Conservation (phyloP, 176 grass and related monocot species). For the Zoysia japonica region DNA sequence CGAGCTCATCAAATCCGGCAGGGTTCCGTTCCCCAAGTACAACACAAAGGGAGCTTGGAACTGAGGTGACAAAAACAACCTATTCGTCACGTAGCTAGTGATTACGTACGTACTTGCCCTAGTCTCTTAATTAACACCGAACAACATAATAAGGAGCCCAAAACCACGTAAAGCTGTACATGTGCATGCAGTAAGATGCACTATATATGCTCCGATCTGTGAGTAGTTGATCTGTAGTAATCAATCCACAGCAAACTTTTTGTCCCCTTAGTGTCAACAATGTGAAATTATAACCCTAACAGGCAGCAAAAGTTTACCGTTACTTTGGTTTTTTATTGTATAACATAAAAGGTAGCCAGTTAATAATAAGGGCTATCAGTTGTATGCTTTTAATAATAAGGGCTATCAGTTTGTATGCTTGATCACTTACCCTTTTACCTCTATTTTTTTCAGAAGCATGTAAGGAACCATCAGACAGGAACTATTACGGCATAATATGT, state of each 20-base stretch:
- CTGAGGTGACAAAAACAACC: slow-evolving; percentile 31
- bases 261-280: too few relatives aligned
- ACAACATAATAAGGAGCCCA: not conserved
- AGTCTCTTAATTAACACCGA: not conserved
- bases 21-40: slow-evolving; percentile 70
- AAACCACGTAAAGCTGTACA: not conserved
- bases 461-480: slow-evolving; percentile 22
- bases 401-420: not conserved
- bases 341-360: not conserved
- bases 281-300: too few relatives aligned
- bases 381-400: not conserved
- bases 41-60: slow-evolving; percentile 48
- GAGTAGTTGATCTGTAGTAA: too few relatives aligned
- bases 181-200: too few relatives aligned
- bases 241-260: too few relatives aligned
- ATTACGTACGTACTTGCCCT: not conserved
- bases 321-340: not conserved
- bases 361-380: too few relatives aligned
- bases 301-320: too few relatives aligned
- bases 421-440: not conserved
- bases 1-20: slow-evolving; percentile 54
- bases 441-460: slow-evolving; percentile 40
- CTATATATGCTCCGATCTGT: too few relatives aligned
- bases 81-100: not conserved
- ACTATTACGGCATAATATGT: slow-evolving; percentile 23